Base-by-base conservation (phyloP, 2,329 filamentous ascomycete species). In the Mariannaea elegans region DNA sequence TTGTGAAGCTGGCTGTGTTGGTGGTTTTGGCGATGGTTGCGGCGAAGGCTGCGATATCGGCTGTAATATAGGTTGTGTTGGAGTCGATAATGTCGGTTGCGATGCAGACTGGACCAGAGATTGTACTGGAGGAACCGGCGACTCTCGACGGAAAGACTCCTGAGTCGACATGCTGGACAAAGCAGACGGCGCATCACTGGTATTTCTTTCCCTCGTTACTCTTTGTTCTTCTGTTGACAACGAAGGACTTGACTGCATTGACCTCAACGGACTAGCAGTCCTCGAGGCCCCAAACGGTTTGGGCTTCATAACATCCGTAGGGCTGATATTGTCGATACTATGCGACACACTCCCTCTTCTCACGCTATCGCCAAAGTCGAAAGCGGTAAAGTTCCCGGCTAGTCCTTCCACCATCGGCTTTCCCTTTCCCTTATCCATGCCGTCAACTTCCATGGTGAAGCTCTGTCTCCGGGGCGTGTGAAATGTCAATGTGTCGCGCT, bases 401-500 rank as follows among this genome's bases (percentile, higher is more conserved):
- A 78, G 71, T 4, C 76, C 75, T 34, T 78, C 76, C 8, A 64
- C 61, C 52, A 70, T 69, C 0, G 65, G 69, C 32, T 65, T 70
- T 3, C 63, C 8, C 39, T 63, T 41, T 59, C 52, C 41, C 23
- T 46, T 54, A 29, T 59, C 56, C 6, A 60, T 42, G 10, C 76
- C 73, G 31, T 84, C 80, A 12, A 84, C 75, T 56, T 80, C 79
- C 74, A 82, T 81, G 4, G 80, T 78, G 53, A 85, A 75, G 65
- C 84, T 86, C 44, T 77, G 76, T 32, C 80, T 76, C 18, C 79
- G 76, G 2, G 81, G 76, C 0, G 78, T 75, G 61, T 77, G 77
- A 18, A 82, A 78, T 0, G 80, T 80, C 13, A 83, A 65, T 1
- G 82, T 84, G 41, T 86, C 82, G 29, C 83, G 80, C 68, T 80